Base-by-base conservation (phyloP, 2,329 filamentous ascomycete genomes). In the Pseudogymnoascus pannorum region DNA sequence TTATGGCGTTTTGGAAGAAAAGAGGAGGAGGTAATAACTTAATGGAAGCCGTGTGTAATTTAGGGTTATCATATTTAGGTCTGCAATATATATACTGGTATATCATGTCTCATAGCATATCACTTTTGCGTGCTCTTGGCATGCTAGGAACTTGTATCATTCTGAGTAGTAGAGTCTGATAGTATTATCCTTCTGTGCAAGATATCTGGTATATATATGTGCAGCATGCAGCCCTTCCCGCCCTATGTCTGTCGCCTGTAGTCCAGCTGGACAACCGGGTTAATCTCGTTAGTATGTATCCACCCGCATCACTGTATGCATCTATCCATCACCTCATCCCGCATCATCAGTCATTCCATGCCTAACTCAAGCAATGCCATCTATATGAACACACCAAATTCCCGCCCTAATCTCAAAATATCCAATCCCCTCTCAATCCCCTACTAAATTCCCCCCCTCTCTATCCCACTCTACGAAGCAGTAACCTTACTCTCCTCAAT, bases 401-500 rank as follows among this genome's bases (percentile, higher is more conserved):
- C 7, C 42, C 22, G 6, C 22, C 9, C 42, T 14, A 48, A 4
- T 48, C 42, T 16, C 12, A 29, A 58, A 33, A 14, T 9, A 57
- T 57, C 24, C 44, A 54, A 26, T 16, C 51, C 18, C 24, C 1
- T 57, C 14, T 26, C 48, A 57, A n/a, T 57, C 51, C 33, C 6
- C 5, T 8, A 44, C 20, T 24, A 48, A 16, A 40, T 40, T 2
- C 36, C n/a, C 9, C n/a, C 36, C 16, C 36, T 9, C 36, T 11
- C 42, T 9, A 8, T 24, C 12, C 48, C 9, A n/a, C 11, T 2
- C 54, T 58, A 69, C 35, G 67, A 64, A 57, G 64, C 66, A 8
- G 63, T 57, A 44, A 66, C 61, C 35, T 65, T 60, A 54, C 62
- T 71, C 62, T 70, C 70, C 57, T 68, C 65, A 42, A 73, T 61